Base-by-base conservation (phyloP, 2,329 filamentous ascomycete species). In the Colletotrichum melonis region DNA sequence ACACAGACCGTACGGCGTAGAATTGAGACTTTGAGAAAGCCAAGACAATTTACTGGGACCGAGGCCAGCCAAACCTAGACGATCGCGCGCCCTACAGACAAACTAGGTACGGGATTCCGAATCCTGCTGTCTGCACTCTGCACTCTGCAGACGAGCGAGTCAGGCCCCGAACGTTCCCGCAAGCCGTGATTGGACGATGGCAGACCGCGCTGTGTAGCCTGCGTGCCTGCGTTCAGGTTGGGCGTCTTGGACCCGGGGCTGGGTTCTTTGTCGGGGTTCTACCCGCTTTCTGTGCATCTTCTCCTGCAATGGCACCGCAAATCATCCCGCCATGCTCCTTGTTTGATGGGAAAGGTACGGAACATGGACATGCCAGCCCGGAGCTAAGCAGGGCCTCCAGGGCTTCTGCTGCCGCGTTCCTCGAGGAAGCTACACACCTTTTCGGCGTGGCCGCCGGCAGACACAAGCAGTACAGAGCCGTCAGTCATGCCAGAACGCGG, bases 281-380 rank as follows among this genome's bases (percentile, higher is more conserved):
- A 69, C 59, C 66, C 70, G 70, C 58, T 69, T 69, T 65, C 70
- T 60, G 59, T 63, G 70, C 64, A 67, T 63, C 63, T 38, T 65
- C 49, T 56, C 46, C 69, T 60, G 64, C 58, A 7, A 69, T 72
- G 58, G 24, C 52, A 63, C 65, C 52, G 69, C 69, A 59, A 63
- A 69, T 72, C 65, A 28, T 63, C 30, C 68, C 63, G 56, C 38
- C 68, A 35, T 35, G 60, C 2, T 35, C 46, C 35, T 69, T n/a
- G 42, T 49, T 49, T 49, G 42, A 49, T n/a, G 42, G 42, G 42
- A 49, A 49, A n/a, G 42, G 42, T 49, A 4, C 49, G 28, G 26
- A 19, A 32, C 62, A 63, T 54, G 42, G 59, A 42, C 42, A 49
- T 12, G 60, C 60, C 26, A 49, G 26, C 35, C 28, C 32, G 24